Evolutionary conservation across 768 basidiomycete genomes (phyloP).

Genomic region (Rhizopogon vesiculosus): DNA sequence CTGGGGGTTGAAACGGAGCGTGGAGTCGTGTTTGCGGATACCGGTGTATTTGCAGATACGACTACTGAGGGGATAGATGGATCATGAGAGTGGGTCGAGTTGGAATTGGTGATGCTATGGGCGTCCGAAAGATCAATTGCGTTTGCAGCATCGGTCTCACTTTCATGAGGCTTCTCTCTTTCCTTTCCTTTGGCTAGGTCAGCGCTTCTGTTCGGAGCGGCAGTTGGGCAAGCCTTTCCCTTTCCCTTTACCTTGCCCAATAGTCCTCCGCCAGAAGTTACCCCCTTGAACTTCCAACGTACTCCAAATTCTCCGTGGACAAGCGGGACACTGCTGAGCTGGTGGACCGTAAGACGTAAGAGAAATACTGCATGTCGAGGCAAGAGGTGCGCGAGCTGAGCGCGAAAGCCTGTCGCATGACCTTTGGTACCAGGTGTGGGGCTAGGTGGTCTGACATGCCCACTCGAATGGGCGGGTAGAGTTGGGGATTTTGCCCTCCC

Average conservation of each 20-base stretch:
- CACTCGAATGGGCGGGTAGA: neutral
- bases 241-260: slow-evolving; percentile 34
- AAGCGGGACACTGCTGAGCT: slow-evolving; percentile 68
- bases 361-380: slow-evolving; percentile 66
- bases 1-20: slow-evolving; percentile 18
- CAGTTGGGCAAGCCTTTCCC: slow-evolving; percentile 6
- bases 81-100: slow-evolving; percentile 16
- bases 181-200: slow-evolving; percentile 4
- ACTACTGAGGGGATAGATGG: slow-evolving; percentile 21
- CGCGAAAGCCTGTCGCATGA: slow-evolving; percentile 36
- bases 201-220: neutral
- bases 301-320: slow-evolving; percentile 67
- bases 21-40: slow-evolving; percentile 2
- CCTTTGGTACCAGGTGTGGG: neutral
- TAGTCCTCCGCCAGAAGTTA: slow-evolving; percentile 37
- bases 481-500: neutral
- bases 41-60: slow-evolving; percentile 18
- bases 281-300: slow-evolving; percentile 68
- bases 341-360: slow-evolving; percentile 55
- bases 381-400: slow-evolving; percentile 56
- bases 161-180: slow-evolving; percentile 4
- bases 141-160: slow-evolving; percentile 15
- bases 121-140: slow-evolving; percentile 22
- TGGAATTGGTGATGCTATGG: slow-evolving; percentile 23
- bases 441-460: neutral